Evolutionary conservation across 2,329 filamentous ascomycete species (phyloP), one percentile per base, ranked within the genome.

Genomic region (Apiospora arundinis): DNA sequence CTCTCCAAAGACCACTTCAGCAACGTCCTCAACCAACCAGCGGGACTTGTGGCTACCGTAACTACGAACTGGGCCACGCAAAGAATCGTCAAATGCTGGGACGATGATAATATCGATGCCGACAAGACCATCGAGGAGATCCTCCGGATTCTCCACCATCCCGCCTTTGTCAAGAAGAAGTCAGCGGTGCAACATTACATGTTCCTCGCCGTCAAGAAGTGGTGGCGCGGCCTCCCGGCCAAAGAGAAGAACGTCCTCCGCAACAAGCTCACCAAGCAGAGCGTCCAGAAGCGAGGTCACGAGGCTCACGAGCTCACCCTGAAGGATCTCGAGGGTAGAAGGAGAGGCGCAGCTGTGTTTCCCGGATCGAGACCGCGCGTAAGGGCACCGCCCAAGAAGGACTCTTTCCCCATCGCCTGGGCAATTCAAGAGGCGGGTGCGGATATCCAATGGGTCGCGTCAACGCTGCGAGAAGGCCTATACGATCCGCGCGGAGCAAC

Each of bases 21-120:
- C 77, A 90, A 90, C 75, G 82, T 87, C 16, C 84, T 90, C 71
- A 90, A 90, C 74, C 83, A 87, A 72, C 86, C 86, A 0, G 87
- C 87, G 1, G 88, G 88, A 2, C 82, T 85, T 21, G 85, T 90
- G 28, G 88, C 87, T 9, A 83, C 86, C 8, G 83, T 83, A 0
- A 92, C 92, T 60, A 82, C 93, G 21, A 88, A 91, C 78, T 93
- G 91, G 77, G 85, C 90, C 32, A 90, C 90, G 0, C 91, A 92
- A 6, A 88, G 91, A 7, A 83, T 93, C 40, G 85, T 93, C 37
- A 91, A 91, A 76, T 91, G 91, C 48, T 93, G 91, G 90, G 89
- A 93, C 73, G 86, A 93, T 76, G 85, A 87, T 0, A 86, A 89
- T 60, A 84, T 92, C 3, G 85, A 90, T 0, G 88, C 91, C 21